Evolutionary conservation across 1,284 basidiomycete genomes (phyloP), one percentile per base, ranked within the genome.

Genomic region (Gymnopus androsaceus): DNA sequence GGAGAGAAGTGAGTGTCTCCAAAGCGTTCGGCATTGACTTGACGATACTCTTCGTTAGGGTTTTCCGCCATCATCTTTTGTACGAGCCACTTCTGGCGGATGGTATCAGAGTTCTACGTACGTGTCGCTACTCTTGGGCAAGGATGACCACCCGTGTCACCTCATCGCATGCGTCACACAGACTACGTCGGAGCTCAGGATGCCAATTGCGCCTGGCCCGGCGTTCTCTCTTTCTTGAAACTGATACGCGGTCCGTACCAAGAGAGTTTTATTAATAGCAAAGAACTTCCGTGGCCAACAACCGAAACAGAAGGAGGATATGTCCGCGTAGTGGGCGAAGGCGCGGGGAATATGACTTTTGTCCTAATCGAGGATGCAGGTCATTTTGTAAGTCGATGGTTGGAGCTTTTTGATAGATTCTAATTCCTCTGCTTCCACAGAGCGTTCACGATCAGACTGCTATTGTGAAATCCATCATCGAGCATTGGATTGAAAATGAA

Each of bases 111-210:
- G 37, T 71, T 3, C 59, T 72, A 15, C 69, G 69, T 71, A 51
- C n/a, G n/a, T n/a, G 67, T 58, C 7, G 6, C 14, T 17, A 15
- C 31, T 23, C n/a, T n/a, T n/a, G n/a, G n/a, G n/a, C n/a, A n/a
- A n/a, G n/a, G n/a, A n/a, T n/a, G n/a, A n/a, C n/a, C n/a, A n/a
- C n/a, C n/a, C n/a, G n/a, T n/a, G n/a, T 17, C n/a, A 19, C 19
- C 12, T 25, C 9, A 12, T 30, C 14, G 17, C n/a, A 19, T 21
- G 9, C 9, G 23, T 28, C 17, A 6, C 50, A 11, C 30, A 67
- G 70, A 71, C 55, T 70, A 67, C 46, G 58, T 70, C 46, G 70
- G 69, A 3, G 60, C 59, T 7, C 62, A 65, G 49, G 70, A 71
- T 51, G 68, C 65, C 1, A 72, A 68, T 59, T 69, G 68, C 49